Evolutionary conservation across 192 early-diverging fungal genomes (phyloP).

Genomic region (Coemansia sp.): DNA sequence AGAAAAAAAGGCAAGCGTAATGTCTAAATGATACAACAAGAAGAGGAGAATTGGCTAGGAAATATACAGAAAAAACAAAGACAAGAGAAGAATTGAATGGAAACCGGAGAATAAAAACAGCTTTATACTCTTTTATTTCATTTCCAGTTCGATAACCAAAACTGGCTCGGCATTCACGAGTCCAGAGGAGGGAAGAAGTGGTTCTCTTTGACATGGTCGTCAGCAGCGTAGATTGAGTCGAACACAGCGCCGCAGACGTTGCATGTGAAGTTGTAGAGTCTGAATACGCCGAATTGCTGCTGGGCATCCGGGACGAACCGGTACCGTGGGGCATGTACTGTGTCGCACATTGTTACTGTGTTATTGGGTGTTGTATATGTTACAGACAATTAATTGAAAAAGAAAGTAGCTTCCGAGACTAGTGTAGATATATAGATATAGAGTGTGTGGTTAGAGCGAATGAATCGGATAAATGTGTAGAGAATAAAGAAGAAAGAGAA

Average conservation of each 20-base stretch:
- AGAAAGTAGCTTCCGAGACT: not conserved
- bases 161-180: slow-evolving; percentile 10
- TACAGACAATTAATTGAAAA: not conserved
- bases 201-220: slow-evolving; percentile 47
- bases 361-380: not conserved
- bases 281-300: slow-evolving; percentile 18
- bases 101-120: not conserved
- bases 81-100: too few relatives aligned
- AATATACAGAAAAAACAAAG: too few relatives aligned
- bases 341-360: slow-evolving; percentile 6
- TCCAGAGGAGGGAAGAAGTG: slow-evolving; percentile 54
- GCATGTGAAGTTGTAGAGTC: slow-evolving; percentile 41
- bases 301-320: slow-evolving; percentile 18
- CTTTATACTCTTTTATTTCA: not conserved
- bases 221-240: slow-evolving; percentile 23
- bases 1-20: too few relatives aligned
- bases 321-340: slow-evolving; percentile 8
- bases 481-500: not conserved
- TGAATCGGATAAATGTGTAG: not conserved
- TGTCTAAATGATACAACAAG: too few relatives aligned
- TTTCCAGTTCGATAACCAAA: not conserved
- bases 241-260: slow-evolving; percentile 48
- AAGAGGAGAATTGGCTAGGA: too few relatives aligned
- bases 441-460: not conserved
- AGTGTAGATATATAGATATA: not conserved